Percentiles rank a stretch among this genome's conserved stretches.
These are phyloP conservation scores for Solanum pennellii DNA, from an alignment of 257 asterid genomes.

Conservation along the genomic window DNA sequence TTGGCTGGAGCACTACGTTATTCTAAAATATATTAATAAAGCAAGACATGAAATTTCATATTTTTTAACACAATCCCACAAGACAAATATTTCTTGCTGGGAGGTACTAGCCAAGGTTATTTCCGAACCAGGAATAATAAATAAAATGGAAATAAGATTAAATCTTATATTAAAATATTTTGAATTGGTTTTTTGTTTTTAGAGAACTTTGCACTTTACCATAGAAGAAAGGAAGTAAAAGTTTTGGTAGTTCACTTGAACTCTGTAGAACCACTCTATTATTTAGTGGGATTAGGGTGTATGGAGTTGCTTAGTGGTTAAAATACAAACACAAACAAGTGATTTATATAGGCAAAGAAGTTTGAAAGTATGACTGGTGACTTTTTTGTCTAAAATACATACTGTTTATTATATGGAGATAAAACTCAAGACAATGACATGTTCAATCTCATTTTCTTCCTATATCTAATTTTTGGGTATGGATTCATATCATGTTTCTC, in stretches of 20 bases:
- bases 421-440: not conserved
- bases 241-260: not conserved
- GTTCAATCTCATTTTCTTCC: not conserved
- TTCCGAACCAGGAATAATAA: too few relatives aligned
- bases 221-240: not conserved
- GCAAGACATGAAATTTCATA: not conserved
- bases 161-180: not conserved
- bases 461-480: not conserved
- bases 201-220: not conserved
- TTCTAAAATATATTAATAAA: not conserved
- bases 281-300: not conserved
- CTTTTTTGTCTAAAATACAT: not conserved
- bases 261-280: constrained; percentile 6
- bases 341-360: constrained; percentile 14
- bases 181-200: not conserved
- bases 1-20: not conserved
- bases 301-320: not conserved
- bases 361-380: not conserved
- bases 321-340: not conserved
- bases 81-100: not conserved
- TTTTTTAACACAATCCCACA: not conserved
- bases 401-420: not conserved
- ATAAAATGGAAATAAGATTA: too few relatives aligned
- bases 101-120: too few relatives aligned
- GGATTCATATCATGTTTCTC: not conserved